Evolutionary conservation across 2,329 filamentous ascomycete genomes (phyloP).

Genomic region (Cordyceps pruinosa): DNA sequence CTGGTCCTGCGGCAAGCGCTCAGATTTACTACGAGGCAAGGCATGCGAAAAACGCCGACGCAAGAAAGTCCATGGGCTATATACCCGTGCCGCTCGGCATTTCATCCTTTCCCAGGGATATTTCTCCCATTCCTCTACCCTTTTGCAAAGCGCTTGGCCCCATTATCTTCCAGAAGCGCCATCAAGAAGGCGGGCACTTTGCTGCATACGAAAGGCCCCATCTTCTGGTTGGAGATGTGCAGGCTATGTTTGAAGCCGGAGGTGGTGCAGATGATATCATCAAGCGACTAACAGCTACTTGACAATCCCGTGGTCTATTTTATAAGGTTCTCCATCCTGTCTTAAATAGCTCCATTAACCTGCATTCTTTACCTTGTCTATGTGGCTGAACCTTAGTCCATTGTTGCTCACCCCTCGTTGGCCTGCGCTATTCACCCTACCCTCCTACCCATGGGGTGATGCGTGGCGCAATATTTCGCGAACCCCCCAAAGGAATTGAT

Average conservation of each 20-base stretch:
- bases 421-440: no score
- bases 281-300: neutral
- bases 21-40: constrained; percentile 66
- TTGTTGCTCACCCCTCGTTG: no score
- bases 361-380: no score
- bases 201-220: constrained; percentile 53
- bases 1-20: constrained; percentile 60
- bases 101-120: constrained; percentile 51
- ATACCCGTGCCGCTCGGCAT: constrained; percentile 37
- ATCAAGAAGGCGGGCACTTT: constrained; percentile 53
- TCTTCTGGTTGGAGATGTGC: constrained; percentile 44
- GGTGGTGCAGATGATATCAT: neutral
- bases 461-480: no score
- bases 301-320: no score
- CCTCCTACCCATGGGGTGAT: no score
- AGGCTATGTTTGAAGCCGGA: constrained; percentile 43
- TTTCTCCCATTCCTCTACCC: constrained; percentile 37
- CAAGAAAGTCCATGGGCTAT: constrained; percentile 19
- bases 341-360: no score
- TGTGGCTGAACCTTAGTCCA: no score
- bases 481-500: no score
- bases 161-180: constrained; percentile 49
- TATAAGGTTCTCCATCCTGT: neutral
- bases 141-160: constrained; percentile 43
- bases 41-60: constrained; percentile 29